These are phyloP conservation scores for Schizochytrium sp. DNA, from an alignment of 108 stramenopile species.

Conservation along the genomic window DNA sequence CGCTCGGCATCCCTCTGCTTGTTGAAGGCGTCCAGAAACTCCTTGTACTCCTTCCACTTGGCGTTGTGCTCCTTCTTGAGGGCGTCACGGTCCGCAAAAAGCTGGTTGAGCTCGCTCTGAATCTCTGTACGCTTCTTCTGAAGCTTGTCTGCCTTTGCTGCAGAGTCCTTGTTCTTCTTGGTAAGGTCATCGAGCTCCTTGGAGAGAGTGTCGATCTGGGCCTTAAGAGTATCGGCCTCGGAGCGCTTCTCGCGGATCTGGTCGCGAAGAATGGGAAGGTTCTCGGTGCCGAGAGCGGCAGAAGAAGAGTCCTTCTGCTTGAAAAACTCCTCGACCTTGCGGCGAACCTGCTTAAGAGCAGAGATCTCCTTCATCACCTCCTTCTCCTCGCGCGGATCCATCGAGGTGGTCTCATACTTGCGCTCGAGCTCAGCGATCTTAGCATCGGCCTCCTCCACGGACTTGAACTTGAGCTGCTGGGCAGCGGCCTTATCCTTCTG, in stretches of 20 bases:
- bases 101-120: slow-evolving; percentile 75
- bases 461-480: slow-evolving; percentile 80
- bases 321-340: slow-evolving; percentile 48
- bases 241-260: slow-evolving; percentile 77
- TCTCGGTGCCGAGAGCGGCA: slow-evolving; percentile 3
- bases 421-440: slow-evolving; percentile 84
- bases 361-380: slow-evolving; percentile 94
- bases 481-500: slow-evolving; percentile 53
- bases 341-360: slow-evolving; percentile 75
- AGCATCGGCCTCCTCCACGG: slow-evolving; percentile 86
- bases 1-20: slow-evolving; percentile 88
- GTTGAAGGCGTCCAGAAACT: slow-evolving; percentile 81
- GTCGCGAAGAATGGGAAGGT: slow-evolving; percentile 33
- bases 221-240: slow-evolving; percentile 74
- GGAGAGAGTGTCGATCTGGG: slow-evolving; percentile 82
- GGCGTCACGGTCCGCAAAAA: slow-evolving; percentile 82
- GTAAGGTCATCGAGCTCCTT: slow-evolving; percentile 87
- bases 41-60: slow-evolving; percentile 85
- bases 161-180: slow-evolving; percentile 80
- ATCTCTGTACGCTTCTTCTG: slow-evolving; percentile 78
- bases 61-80: slow-evolving; percentile 81
- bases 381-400: slow-evolving; percentile 93
- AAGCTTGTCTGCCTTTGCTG: slow-evolving; percentile 75
- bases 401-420: slow-evolving; percentile 90
- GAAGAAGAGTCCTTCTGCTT: background rate